These are phyloP conservation scores for Herpotrichia juniperi DNA, from an alignment of 2,329 filamentous ascomycete species.

Conservation along the genomic window DNA sequence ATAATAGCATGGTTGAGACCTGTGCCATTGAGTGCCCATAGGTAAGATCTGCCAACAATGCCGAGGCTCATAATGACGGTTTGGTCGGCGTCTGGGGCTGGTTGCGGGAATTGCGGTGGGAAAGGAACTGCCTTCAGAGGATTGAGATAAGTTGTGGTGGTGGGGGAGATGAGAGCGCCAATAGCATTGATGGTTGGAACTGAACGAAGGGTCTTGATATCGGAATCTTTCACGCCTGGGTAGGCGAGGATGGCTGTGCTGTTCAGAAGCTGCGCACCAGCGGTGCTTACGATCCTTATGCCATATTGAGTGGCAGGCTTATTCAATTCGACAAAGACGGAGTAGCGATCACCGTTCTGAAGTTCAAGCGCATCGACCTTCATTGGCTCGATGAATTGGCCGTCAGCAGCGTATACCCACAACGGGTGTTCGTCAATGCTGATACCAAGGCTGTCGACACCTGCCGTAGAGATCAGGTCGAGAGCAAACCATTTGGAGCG, in stretches of 20 bases:
- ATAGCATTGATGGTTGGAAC: conserved; percentile 57
- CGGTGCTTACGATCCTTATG: conserved; percentile 59
- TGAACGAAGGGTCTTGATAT: conserved; percentile 12
- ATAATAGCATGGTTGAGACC: conserved; percentile 43
- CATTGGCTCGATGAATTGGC: conserved; percentile 60
- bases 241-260: conserved; percentile 59
- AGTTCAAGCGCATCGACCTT: conserved; percentile 56
- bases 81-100: conserved; percentile 52
- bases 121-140: conserved; percentile 49
- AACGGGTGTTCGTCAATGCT: conserved; percentile 61
- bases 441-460: conserved; percentile 53
- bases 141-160: conserved; percentile 51
- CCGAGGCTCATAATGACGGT: conserved; percentile 49
- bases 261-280: conserved; percentile 60
- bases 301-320: conserved; percentile 57
- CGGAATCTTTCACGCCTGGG: conserved; percentile 8
- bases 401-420: conserved; percentile 62
- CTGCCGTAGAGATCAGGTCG: conserved; percentile 60
- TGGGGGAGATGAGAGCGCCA: conserved; percentile 50
- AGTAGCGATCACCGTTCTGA: conserved; percentile 61
- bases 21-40: conserved; percentile 60
- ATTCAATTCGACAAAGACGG: conserved; percentile 56
- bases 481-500: conserved; percentile 58
- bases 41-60: conserved; percentile 52
- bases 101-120: conserved; percentile 49